A percentile compares a stretch with the other conserved stretches of the same genome.
Conservation (phyloP, 2,329 filamentous ascomycete species). For the Metarhizium humberi region DNA sequence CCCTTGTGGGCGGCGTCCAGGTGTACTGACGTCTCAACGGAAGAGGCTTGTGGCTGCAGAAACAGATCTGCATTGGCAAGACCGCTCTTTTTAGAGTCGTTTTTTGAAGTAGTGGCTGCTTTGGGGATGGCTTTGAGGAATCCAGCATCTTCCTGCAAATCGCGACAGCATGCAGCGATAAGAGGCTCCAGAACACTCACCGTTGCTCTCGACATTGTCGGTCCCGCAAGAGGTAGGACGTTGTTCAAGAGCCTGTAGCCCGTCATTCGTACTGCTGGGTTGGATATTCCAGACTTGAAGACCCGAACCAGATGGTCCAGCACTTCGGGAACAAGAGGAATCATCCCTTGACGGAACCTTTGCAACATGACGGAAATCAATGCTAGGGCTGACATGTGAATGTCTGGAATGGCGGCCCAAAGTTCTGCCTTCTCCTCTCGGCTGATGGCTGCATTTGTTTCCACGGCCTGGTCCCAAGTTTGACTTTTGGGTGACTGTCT, state of each 20-base stretch:
- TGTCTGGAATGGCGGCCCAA: conserved; percentile 60
- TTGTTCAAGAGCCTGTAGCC: conserved; percentile 50
- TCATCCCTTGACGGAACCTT: conserved; percentile 47
- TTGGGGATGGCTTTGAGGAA: conserved; percentile 32
- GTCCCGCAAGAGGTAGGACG: conserved; percentile 54
- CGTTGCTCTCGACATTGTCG: conserved; percentile 55
- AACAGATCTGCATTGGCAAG: conserved; percentile 65
- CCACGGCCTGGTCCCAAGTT: conserved; percentile 39
- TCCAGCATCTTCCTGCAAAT: conserved; percentile 52
- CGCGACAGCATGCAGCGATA: conserved; percentile 62
- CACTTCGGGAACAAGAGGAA: conserved; percentile 52
- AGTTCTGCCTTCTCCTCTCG: conserved; percentile 76
- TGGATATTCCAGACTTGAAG: conserved; percentile 48
- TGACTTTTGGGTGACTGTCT: conserved; percentile 39
- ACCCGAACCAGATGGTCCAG: conserved; percentile 65
- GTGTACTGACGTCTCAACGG: conserved; percentile 20
- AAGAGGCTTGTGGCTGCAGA: conserved; percentile 33
- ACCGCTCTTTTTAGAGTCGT: conserved; percentile 26
- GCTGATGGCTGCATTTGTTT: conserved; percentile 62
- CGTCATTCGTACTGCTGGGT: conserved; percentile 45
- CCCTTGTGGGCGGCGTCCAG: conserved; percentile 37
- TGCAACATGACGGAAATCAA: conserved; percentile 48
- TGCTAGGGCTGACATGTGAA: conserved; percentile 63
- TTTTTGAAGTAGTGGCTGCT: conserved; percentile 17
- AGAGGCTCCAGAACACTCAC: conserved; percentile 54